phyloP scores from a whole-genome alignment of 176 grass and related monocot species.

The Oryza coarctata region DNA sequence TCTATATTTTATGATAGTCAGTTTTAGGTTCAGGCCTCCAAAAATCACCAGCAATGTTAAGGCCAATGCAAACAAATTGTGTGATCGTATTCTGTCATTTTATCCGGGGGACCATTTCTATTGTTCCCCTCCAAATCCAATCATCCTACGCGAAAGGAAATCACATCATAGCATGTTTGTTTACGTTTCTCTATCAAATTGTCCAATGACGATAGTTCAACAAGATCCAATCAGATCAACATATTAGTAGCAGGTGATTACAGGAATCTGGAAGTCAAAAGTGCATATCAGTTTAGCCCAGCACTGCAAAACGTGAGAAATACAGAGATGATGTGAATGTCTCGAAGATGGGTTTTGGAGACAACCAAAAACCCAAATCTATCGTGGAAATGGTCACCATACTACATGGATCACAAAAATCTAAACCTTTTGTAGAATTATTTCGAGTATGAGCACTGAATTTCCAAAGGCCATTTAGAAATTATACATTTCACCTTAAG shows the following conservation, averaged over 20 bases:
- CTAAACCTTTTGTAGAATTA: conserved; percentile 10
- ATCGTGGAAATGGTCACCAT: conserved; percentile 32
- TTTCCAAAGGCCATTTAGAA: neutral
- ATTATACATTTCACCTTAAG: no score
- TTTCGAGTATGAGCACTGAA: conserved; percentile 17
- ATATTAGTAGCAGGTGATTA: neutral
- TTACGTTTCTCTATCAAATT: conserved; percentile 39
- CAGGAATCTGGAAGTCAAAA: neutral
- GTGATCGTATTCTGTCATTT: conserved; percentile 3
- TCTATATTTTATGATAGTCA: neutral
- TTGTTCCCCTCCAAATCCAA: conserved; percentile 8
- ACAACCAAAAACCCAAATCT: neutral
- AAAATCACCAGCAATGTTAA: conserved; percentile 26
- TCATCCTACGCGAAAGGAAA: neutral
- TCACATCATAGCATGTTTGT: neutral
- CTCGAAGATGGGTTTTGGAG: neutral
- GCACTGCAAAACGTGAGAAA: neutral
- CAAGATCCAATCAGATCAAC: neutral
- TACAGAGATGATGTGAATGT: neutral
- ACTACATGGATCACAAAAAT: conserved; percentile 28
- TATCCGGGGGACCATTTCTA: neutral
- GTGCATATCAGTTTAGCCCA: neutral
- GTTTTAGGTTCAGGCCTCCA: neutral
- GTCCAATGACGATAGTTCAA: neutral
- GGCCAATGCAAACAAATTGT: neutral